These are phyloP conservation scores for Phragmites australis DNA, from an alignment of 176 grass and related monocot genomes.

Conservation along the genomic window DNA sequence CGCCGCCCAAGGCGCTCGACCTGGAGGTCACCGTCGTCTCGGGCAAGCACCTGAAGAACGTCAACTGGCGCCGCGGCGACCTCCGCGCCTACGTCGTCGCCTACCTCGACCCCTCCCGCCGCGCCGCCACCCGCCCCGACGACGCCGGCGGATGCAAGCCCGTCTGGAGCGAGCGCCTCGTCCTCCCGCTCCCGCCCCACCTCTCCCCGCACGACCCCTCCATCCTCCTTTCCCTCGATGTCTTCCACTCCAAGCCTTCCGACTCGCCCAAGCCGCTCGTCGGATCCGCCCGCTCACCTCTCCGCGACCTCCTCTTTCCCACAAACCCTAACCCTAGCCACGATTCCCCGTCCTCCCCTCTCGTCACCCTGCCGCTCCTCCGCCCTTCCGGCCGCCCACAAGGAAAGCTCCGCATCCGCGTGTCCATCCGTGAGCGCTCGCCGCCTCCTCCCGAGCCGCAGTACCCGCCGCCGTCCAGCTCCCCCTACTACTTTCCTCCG, in stretches of 20 bases:
- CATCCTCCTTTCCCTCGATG: constrained; percentile 74
- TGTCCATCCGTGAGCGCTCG: constrained; percentile 71
- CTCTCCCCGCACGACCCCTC: constrained; percentile 64
- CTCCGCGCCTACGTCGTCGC: constrained; percentile 88
- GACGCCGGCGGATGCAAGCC: constrained; percentile 77
- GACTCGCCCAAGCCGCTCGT: constrained; percentile 93
- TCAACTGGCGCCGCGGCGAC: constrained; percentile 91
- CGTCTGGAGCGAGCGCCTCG: constrained; percentile 86
- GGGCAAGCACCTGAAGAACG: constrained; percentile 95
- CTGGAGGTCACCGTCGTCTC: constrained; percentile 84
- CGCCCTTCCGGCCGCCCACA: constrained; percentile 89
- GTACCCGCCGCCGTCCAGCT: constrained; percentile 61
- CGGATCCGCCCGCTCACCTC: constrained; percentile 61
- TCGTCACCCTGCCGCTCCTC: constrained; percentile 67
- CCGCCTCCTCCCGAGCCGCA: constrained; percentile 58
- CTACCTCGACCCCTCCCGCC: constrained; percentile 76
- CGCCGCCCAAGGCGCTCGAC: constrained; percentile 48
- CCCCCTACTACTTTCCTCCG: constrained; percentile 57
- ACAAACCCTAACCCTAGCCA: constrained; percentile 52
- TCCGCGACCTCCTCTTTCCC: constrained; percentile 68
- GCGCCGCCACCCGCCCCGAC: constrained; percentile 73
- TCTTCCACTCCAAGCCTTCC: constrained; percentile 95
- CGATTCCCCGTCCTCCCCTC: constrained; percentile 31
- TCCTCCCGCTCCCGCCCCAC: constrained; percentile 60
- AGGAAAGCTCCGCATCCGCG: constrained; percentile 75